Evolutionary conservation across 2,329 filamentous ascomycete species (phyloP).

Genomic region (Arthroderma sp.): DNA sequence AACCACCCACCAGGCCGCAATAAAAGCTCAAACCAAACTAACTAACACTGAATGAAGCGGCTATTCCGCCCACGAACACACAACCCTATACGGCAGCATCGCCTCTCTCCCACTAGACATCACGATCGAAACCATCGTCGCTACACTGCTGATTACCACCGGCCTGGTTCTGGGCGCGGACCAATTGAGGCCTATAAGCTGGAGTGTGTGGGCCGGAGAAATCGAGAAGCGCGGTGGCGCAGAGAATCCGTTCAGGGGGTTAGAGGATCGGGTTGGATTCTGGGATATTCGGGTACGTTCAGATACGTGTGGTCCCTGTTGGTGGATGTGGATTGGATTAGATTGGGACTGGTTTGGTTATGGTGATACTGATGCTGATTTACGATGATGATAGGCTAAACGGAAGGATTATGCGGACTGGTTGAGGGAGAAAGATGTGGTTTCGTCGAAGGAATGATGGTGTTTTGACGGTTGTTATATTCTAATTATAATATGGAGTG

Average conservation of each 20-base stretch:
- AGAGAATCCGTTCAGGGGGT: conserved; percentile 63
- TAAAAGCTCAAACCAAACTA: too few species aligned
- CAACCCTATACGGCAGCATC: conserved; percentile 52
- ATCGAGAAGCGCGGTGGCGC: conserved; percentile 53
- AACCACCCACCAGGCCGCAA: background rate
- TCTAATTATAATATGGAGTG: too few species aligned
- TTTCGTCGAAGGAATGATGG: background rate
- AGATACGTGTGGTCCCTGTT: background rate
- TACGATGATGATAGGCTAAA: conserved; percentile 33
- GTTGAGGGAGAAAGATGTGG: conserved; percentile 36
- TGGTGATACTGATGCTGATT: background rate
- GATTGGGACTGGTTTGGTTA: background rate
- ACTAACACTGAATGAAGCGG: conserved; percentile 44
- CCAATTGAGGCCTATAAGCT: conserved; percentile 74
- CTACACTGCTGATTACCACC: conserved; percentile 65
- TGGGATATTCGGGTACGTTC: conserved; percentile 64
- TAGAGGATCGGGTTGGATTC: conserved; percentile 75
- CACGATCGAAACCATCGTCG: conserved; percentile 67
- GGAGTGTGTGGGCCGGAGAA: conserved; percentile 61
- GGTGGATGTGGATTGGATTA: background rate
- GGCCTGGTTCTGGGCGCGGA: conserved; percentile 71
- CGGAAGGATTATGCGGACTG: conserved; percentile 67
- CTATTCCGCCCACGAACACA: conserved; percentile 92
- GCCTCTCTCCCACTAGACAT: conserved; percentile 68
- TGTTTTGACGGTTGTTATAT: too few species aligned